Percentiles rank a stretch among this genome's conserved stretches.
Conservation (phyloP, 1,284 basidiomycete species). For the Boletus semigastroideus region DNA sequence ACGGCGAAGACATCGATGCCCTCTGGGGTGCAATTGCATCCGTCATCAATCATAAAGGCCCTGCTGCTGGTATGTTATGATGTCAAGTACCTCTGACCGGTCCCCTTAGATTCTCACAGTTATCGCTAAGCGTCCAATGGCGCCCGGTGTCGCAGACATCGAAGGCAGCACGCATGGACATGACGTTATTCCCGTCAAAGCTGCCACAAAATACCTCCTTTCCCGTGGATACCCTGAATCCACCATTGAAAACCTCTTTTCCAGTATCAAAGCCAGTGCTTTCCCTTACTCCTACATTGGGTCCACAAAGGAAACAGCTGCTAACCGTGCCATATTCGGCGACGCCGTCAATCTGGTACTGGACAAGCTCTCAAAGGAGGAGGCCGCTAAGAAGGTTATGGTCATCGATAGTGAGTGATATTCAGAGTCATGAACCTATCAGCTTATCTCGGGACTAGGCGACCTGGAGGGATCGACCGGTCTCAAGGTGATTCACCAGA, state of each 20-base stretch:
- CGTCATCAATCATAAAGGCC: constrained; percentile 62
- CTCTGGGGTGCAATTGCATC: constrained; percentile 67
- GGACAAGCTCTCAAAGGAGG: constrained; percentile 71
- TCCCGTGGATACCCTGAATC: constrained; percentile 60
- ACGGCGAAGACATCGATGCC: constrained; percentile 77
- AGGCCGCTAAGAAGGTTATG: constrained; percentile 77
- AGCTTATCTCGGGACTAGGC: constrained; percentile 37
- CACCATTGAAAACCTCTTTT: constrained; percentile 53
- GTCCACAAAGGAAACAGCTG: constrained; percentile 69
- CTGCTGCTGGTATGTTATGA: constrained; percentile 60
- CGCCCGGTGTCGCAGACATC: constrained; percentile 74
- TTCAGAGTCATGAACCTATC: background rate
- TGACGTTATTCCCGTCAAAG: constrained; percentile 79
- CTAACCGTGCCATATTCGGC: constrained; percentile 80
- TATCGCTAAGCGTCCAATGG: constrained; percentile 75
- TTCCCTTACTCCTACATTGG: constrained; percentile 65
- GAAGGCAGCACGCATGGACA: constrained; percentile 79
- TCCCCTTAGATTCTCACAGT: constrained; percentile 37
- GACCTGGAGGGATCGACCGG: constrained; percentile 87
- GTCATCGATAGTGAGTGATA: constrained; percentile 72
- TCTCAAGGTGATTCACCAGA: constrained; percentile 80
- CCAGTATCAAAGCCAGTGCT: constrained; percentile 60
- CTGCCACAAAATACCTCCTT: constrained; percentile 71
- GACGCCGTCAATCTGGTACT: constrained; percentile 79
- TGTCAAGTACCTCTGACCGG: background rate